Conservation (phyloP, 345 rosid genomes). For the Cardiospermum halicacabum region DNA sequence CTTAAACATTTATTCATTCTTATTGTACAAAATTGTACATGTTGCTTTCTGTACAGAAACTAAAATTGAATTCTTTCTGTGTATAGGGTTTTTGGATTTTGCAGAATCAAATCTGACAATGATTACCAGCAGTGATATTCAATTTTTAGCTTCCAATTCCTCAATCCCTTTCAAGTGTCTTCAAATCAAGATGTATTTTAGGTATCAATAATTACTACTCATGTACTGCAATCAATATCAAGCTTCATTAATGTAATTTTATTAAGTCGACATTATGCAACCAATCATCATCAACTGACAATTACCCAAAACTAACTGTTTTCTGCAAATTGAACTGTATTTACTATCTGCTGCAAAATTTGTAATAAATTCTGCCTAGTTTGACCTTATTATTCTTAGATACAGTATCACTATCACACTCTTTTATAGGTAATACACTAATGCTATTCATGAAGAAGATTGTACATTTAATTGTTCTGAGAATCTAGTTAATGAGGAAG, state of each 20-base stretch:
- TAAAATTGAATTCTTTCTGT: constrained; percentile 8
- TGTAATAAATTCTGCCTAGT: neutral
- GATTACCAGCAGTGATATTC: constrained; percentile 9
- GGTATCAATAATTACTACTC: no score
- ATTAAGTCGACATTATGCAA: neutral
- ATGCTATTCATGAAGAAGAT: neutral
- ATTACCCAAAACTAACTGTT: neutral
- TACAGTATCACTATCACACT: neutral
- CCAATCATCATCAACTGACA: neutral
- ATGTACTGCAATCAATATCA: no score
- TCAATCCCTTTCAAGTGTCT: neutral
- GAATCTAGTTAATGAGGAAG: constrained; percentile 6
- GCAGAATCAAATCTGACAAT: neutral
- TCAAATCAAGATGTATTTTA: no score
- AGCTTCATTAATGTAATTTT: neutral
- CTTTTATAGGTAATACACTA: neutral
- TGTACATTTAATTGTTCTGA: neutral
- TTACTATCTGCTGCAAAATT: neutral
- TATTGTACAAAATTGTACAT: constrained; percentile 29
- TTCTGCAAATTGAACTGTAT: neutral
- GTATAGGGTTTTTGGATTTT: constrained; percentile 17
- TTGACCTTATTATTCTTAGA: neutral
- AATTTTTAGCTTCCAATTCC: constrained; percentile 17
- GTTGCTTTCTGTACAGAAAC: constrained; percentile 22
- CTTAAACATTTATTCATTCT: constrained; percentile 7